Conservation (phyloP, 1,284 basidiomycete genomes). For the Rugosomyces carneus region DNA sequence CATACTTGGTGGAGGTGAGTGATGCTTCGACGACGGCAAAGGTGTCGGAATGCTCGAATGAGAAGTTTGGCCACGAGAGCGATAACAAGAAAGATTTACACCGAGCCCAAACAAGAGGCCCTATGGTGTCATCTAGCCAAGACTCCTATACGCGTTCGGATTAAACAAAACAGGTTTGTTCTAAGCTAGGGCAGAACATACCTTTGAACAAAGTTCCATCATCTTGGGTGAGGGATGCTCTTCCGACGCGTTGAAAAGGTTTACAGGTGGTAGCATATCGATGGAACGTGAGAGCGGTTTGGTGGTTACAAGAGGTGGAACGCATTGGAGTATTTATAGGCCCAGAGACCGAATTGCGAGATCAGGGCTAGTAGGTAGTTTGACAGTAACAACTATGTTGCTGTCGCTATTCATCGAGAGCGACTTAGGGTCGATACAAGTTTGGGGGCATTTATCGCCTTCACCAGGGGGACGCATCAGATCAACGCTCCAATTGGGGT, state of each 20-base stretch:
- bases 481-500: not conserved
- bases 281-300: not conserved
- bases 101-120: not conserved
- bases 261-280: not conserved
- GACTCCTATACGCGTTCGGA: not conserved
- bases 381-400: not conserved
- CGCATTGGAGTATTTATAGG: not conserved
- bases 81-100: not conserved
- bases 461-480: not conserved
- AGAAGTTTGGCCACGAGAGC: not conserved
- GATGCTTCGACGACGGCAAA: slow-evolving; percentile 12
- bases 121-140: not conserved
- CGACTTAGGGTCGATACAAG: not conserved
- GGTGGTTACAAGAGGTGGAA: not conserved
- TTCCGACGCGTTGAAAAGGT: not conserved
- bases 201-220: not conserved
- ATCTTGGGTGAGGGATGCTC: not conserved
- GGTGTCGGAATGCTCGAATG: slow-evolving; percentile 8
- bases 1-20: slow-evolving; percentile 18
- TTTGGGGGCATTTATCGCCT: not conserved
- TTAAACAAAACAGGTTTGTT: not conserved
- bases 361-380: not conserved
- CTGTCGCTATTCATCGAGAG: no score
- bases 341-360: not conserved
- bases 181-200: not conserved